Base-by-base conservation (phyloP, 2,329 filamentous ascomycete genomes). In the Helminthosporium solani region DNA sequence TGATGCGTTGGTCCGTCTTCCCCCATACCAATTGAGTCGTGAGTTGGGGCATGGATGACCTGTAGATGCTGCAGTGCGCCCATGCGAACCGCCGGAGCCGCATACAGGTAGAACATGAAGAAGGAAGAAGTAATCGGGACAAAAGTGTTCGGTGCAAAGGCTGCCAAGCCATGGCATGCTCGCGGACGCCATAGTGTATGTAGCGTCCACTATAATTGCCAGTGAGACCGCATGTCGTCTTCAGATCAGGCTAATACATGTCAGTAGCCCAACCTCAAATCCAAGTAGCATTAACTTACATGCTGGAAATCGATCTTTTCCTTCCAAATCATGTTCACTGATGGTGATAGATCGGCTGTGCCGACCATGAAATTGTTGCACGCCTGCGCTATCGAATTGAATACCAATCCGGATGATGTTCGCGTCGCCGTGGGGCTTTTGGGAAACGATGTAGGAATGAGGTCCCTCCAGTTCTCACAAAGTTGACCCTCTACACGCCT, bases 331-430 rank as follows among this genome's bases (percentile, higher is more conserved):
- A 83, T 81, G 56, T 63, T 65, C 28, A 61, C 54, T 2, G 56
- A 56, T 77, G 85, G 75, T 79, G 62, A 86, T 70, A 56, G 69
- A 70, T 83, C 86, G 33, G 49, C 41, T 6, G 48, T 57, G 77
- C 88, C 74, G 80, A 95, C 90, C 74, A 94, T 86, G 86, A 97
- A 97, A 63, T 78, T 78, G 81, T 96, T 96, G 61, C 96, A 74
- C 74, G 96, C 90, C 66, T 96, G 86, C 47, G 79, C 78, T 3
- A 82, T 63, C 0, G 79, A 78, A 50, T 82, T 82, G 53, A 73
- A 75, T 1, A 78, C 73, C 3, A 79, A 55, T 0, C 77, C 78
- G 5, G 75, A 72, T 0, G 76, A 77, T 52, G 78, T 78, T 40
- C 78, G 68, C 2, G 77, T 76, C 0, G 78, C 67, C 0, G 77